These are phyloP conservation scores for Eimeria necatrix DNA, from an alignment of 169 alveolate genomes.

Conservation along the genomic window DNA sequence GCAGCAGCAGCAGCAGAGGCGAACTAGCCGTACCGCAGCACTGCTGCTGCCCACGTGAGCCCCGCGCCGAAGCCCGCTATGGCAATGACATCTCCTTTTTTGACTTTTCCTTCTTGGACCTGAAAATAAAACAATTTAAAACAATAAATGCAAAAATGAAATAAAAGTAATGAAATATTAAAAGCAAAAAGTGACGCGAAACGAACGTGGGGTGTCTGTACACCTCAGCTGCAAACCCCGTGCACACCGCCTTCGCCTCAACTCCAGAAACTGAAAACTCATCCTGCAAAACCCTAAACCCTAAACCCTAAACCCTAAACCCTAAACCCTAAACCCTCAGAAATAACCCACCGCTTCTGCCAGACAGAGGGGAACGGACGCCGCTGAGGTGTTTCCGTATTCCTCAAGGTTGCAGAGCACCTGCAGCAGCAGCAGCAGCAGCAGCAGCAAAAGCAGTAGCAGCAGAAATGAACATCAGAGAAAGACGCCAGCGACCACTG, in stretches of 20 bases:
- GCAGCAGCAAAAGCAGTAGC: background rate
- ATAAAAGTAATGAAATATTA: background rate
- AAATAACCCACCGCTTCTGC: conserved; percentile 82
- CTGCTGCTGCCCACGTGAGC: conserved; percentile 86
- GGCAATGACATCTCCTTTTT: conserved; percentile 83
- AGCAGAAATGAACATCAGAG: background rate
- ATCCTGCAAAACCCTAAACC: background rate
- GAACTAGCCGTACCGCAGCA: conserved; percentile 81
- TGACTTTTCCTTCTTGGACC: conserved; percentile 84
- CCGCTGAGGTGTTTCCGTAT: conserved; percentile 88
- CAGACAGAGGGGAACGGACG: conserved; percentile 87
- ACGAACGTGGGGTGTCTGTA: background rate
- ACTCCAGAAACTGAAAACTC: background rate
- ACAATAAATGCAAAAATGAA: background rate
- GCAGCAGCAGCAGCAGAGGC: conserved; percentile 14
- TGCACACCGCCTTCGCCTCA: background rate
- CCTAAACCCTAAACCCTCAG: background rate
- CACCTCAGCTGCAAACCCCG: background rate
- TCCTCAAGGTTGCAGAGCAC: conserved; percentile 85
- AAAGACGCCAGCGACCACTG: background rate
- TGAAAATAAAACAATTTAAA: conserved; percentile 32
- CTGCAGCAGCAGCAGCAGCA: conserved; percentile 56
- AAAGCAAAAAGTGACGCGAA: background rate
- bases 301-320: background rate
- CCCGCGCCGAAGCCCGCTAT: conserved; percentile 89